phyloP scores from a whole-genome alignment of 2,329 filamentous ascomycete species.

The Fonsecaea pugnacius region DNA sequence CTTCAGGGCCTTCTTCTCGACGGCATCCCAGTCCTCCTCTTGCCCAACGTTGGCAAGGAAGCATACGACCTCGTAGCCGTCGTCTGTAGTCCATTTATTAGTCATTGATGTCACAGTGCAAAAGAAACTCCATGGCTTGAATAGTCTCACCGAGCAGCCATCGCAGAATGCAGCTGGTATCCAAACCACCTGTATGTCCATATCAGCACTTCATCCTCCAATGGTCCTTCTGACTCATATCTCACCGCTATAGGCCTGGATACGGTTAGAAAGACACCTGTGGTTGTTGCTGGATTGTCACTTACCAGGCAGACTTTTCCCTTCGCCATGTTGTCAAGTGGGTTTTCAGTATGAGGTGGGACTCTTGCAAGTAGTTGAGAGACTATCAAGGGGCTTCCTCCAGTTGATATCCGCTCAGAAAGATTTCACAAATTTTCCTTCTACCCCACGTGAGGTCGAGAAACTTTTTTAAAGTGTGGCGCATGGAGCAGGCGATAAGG shows the following conservation, averaged over 20 bases:
- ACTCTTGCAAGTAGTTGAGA: not conserved
- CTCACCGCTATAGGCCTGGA: not conserved
- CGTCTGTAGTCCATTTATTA: conserved; percentile 48
- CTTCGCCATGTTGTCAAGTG: not conserved
- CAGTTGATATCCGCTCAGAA: not conserved
- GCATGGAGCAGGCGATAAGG: conserved; percentile 1
- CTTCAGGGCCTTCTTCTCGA: conserved; percentile 68
- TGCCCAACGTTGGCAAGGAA: conserved; percentile 75
- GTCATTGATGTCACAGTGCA: not conserved
- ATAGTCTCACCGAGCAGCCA: not conserved
- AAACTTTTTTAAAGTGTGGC: conserved; percentile 5
- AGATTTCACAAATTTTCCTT: conserved; percentile 5
- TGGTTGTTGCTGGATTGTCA: not conserved
- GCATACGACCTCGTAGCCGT: conserved; percentile 64
- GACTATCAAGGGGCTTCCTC: not conserved
- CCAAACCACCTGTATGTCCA: conserved; percentile 55
- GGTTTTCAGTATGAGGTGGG: not conserved
- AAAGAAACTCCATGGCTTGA: not conserved
- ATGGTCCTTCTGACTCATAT: not conserved
- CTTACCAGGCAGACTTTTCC: conserved; percentile 6
- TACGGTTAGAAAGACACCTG: not conserved
- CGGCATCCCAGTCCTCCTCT: conserved; percentile 71
- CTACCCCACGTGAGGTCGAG: conserved; percentile 2
- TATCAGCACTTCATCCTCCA: not conserved
- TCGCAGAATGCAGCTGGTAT: conserved; percentile 61